Base-by-base conservation (phyloP, 2,329 filamentous ascomycete species). In the Cordyceps javanica region DNA sequence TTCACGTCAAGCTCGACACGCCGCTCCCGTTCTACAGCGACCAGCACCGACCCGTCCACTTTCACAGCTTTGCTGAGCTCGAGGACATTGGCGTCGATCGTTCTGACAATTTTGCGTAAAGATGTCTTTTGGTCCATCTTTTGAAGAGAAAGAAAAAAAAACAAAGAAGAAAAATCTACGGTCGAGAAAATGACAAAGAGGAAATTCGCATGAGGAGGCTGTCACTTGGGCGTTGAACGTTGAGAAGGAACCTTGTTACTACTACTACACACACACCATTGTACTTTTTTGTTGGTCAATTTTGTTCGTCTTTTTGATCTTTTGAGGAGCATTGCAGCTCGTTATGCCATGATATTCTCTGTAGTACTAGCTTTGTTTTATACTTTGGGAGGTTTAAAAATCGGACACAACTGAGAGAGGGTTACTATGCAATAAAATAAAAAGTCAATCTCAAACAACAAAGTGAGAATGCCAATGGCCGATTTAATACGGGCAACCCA, bases 21-120 rank as follows among this genome's bases (percentile, higher is more conserved):
- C 94, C 94, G 19, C 74, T 87, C 64, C 81, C 89, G 9, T 97
- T 96, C 75, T 99, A 99, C 75, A 92, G 89, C 69, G 91, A 92
- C 66, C 82, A 91, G 66, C 95, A 99, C 73, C 85, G 94, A 26
- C 92, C 93, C 16, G 77, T 97, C 57, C 94, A 99, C 76, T 99
- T 99, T 82, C 88, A 93, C 71, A 96, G 91, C 73, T 99, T 99
- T 75, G 91, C 92, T 1, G 93, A 99, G 77, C 75, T 99, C 70
- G 94, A 99, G 76, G 93, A 99, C 73, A 89, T 96, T 42, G 96
- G 92, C 85, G 92, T 97, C 48, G 94, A 99, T 72, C 82, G 91
- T 67, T 85, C 85, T 62, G 93, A 99, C 76, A 93, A 92, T 71
- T 96, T 99, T 77, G 93, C 91, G 66, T 97, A 82, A 79, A 46